Evolutionary conservation across 805 yeast species (phyloP).

Genomic region (Kluyveromyces lactis): DNA sequence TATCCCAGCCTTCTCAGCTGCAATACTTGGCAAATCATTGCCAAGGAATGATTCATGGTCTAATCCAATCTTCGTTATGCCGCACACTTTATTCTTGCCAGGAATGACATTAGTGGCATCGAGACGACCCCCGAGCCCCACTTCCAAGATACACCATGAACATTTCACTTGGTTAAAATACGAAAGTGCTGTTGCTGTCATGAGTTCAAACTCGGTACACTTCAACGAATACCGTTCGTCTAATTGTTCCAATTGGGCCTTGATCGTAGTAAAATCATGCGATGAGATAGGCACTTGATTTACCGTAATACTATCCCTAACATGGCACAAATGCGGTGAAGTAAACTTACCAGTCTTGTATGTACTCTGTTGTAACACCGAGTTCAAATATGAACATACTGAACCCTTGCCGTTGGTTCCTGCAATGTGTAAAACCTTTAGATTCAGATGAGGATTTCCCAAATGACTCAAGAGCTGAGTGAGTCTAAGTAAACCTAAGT

Average conservation of each 20-base stretch:
- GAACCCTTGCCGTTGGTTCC: conserved; percentile 98
- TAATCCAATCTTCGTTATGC: conserved; percentile 74
- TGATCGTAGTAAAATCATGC: conserved; percentile 37
- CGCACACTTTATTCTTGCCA: conserved; percentile 47
- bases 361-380: conserved; percentile 40
- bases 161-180: conserved; percentile 55
- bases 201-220: conserved; percentile 82
- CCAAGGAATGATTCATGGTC: conserved; percentile 84
- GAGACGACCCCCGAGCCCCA: conserved; percentile 82
- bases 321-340: conserved; percentile 72
- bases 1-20: conserved; percentile 81
- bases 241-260: conserved; percentile 33
- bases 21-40: conserved; percentile 52
- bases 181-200: conserved; percentile 79
- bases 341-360: conserved; percentile 71
- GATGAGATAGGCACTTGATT: conserved; percentile 48
- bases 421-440: conserved; percentile 78
- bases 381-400: conserved; percentile 71
- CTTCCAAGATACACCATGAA: conserved; percentile 80
- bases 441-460: conserved; percentile 60
- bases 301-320: conserved; percentile 69
- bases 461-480: conserved; percentile 37
- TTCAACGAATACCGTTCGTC: conserved; percentile 38
- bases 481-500: conserved; percentile 51
- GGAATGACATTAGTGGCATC: conserved; percentile 81